A percentile compares a stretch with the other conserved stretches of the same genome.
Conservation (phyloP, 805 yeast genomes). For the fission yeast (Schizosaccharomyces pombe) region DNA sequence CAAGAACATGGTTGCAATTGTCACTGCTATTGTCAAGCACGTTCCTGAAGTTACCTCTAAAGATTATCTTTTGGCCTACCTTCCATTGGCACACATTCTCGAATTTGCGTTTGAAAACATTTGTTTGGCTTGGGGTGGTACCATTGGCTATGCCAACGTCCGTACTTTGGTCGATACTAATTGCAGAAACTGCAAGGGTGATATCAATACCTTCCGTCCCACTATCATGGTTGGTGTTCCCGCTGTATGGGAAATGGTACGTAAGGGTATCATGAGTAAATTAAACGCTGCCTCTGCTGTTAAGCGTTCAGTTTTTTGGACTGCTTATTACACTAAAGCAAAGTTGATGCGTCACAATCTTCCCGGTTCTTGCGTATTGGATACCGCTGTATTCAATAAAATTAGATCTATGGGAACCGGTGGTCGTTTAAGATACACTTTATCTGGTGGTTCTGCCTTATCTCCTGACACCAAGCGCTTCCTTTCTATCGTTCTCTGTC, state of each 20-base stretch:
- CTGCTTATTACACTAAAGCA: slow-evolving; percentile 54
- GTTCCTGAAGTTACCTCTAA: slow-evolving; percentile 28
- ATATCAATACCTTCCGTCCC: slow-evolving; percentile 66
- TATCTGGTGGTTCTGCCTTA: slow-evolving; percentile 87
- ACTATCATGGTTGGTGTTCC: slow-evolving; percentile 96
- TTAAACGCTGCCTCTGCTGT: slow-evolving; percentile 39
- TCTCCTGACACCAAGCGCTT: slow-evolving; percentile 62
- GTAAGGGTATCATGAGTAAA: slow-evolving; percentile 72
- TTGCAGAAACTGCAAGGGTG: slow-evolving; percentile 67
- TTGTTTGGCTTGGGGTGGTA: slow-evolving; percentile 70
- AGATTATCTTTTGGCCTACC: slow-evolving; percentile 65
- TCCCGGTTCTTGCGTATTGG: slow-evolving; percentile 52
- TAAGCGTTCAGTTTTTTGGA: slow-evolving; percentile 71
- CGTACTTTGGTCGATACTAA: slow-evolving; percentile 72
- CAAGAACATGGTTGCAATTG: slow-evolving; percentile 52
- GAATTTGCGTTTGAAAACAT: slow-evolving; percentile 73
- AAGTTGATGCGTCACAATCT: slow-evolving; percentile 37
- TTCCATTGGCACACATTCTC: slow-evolving; percentile 90
- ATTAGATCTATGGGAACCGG: slow-evolving; percentile 76
- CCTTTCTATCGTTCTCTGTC: slow-evolving; percentile 49
- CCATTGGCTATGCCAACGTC: slow-evolving; percentile 74
- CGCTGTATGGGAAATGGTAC: slow-evolving; percentile 90
- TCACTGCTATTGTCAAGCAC: slow-evolving; percentile 49
- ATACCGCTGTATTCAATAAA: slow-evolving; percentile 69
- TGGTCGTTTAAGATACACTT: slow-evolving; percentile 45